Conservation (phyloP, 129 eudicot genomes). For the Pulicaria dysenterica region DNA sequence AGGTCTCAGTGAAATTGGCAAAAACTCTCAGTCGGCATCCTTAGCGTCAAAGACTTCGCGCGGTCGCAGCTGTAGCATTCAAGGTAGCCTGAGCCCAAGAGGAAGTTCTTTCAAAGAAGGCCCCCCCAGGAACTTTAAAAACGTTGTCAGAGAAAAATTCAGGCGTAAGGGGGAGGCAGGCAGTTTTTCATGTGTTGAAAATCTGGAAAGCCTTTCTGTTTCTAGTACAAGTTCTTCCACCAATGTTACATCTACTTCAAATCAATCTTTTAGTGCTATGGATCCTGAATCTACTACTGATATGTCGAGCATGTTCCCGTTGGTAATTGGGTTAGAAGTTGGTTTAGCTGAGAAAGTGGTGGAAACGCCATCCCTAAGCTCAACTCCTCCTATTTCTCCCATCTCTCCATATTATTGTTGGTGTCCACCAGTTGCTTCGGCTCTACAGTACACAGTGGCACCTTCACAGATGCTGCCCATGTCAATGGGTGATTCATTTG, state of each 20-base stretch:
- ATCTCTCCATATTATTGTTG: slow-evolving; percentile 84
- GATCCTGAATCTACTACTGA: slow-evolving; percentile 33
- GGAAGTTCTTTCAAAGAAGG: slow-evolving; percentile 70
- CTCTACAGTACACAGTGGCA: slow-evolving; percentile 49
- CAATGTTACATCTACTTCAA: slow-evolving; percentile 20
- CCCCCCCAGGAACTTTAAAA: slow-evolving; percentile 43
- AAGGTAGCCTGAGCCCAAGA: slow-evolving; percentile 72
- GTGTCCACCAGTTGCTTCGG: slow-evolving; percentile 79
- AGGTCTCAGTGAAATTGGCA: slow-evolving; percentile 24
- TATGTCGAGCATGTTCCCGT: slow-evolving; percentile 25
- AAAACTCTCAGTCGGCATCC: slow-evolving; percentile 33
- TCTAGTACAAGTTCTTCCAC: slow-evolving; percentile 32
- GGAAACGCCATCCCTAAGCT: slow-evolving; percentile 26
- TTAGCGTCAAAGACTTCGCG: slow-evolving; percentile 49
- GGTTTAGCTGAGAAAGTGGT: slow-evolving; percentile 37
- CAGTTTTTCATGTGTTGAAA: slow-evolving; percentile 25
- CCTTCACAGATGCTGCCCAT: slow-evolving; percentile 46
- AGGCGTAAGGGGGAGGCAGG: slow-evolving; percentile 48
- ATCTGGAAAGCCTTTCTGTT: slow-evolving; percentile 30
- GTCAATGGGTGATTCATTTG: slow-evolving; percentile 49
- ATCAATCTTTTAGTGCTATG: slow-evolving; percentile 28
- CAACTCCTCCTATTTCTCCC: slow-evolving; percentile 36
- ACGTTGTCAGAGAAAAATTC: slow-evolving; percentile 51
- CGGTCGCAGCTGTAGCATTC: slow-evolving; percentile 38
- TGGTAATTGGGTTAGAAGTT: slow-evolving; percentile 46